phyloP scores from a whole-genome alignment of 2,329 filamentous ascomycete species.

The Aspergillus carbonarius region DNA sequence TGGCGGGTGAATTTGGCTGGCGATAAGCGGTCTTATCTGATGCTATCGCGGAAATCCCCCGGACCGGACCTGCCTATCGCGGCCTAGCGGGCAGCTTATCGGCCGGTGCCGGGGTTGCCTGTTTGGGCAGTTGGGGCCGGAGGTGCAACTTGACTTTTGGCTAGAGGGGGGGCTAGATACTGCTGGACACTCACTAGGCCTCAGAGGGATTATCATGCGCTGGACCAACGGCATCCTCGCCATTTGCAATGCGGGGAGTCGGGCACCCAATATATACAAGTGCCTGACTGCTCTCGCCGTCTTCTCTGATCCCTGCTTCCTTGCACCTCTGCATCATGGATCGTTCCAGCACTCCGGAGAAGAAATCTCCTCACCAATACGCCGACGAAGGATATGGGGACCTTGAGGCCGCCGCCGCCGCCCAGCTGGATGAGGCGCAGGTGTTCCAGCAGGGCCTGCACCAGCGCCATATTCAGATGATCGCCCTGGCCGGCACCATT shows the following conservation, averaged over 20 bases:
- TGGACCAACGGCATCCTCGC: neutral
- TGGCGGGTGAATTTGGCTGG: neutral
- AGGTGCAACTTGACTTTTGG: too few species aligned
- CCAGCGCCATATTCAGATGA: constrained; percentile 39
- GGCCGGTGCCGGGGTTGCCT: neutral
- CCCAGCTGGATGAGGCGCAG: constrained; percentile 22
- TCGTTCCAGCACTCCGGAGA: neutral
- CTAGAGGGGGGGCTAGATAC: too few species aligned
- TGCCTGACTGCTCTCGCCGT: neutral
- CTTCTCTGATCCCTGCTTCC: too few species aligned
- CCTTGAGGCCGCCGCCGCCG: constrained; percentile 22
- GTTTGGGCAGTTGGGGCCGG: neutral
- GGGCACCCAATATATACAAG: constrained; percentile 2
- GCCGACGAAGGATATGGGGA: constrained; percentile 6
- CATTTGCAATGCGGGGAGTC: constrained; percentile 2
- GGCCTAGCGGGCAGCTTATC: neutral
- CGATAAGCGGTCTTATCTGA: neutral
- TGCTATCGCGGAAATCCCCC: neutral
- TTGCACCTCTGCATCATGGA: neutral
- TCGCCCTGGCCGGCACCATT: constrained; percentile 39
- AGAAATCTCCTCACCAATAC: neutral
- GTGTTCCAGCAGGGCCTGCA: constrained; percentile 28
- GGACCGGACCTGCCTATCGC: neutral
- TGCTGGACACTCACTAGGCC: neutral
- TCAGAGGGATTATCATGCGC: neutral